These are phyloP conservation scores for Erysimum pusillum DNA, from an alignment of 441 rosid species.

Conservation along the genomic window DNA sequence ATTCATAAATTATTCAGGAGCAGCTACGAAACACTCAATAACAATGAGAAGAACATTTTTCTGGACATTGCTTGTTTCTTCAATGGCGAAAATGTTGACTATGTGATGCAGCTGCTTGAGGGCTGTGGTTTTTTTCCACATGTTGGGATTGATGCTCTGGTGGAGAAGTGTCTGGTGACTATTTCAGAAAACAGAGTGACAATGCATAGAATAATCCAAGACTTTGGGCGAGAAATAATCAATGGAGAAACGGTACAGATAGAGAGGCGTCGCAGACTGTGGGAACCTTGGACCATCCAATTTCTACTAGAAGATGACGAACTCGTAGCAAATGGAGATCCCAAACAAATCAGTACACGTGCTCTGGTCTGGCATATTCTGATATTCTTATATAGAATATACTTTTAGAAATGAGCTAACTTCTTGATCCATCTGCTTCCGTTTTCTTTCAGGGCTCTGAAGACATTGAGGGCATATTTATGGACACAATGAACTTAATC, in stretches of 20 bases:
- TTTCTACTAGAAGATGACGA: slow-evolving; percentile 6
- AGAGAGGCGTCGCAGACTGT: not conserved
- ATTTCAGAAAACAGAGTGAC: slow-evolving; percentile 18
- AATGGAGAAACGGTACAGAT: not conserved
- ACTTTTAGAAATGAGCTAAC: not conserved
- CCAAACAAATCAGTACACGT: not conserved
- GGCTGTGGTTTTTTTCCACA: slow-evolving; percentile 32
- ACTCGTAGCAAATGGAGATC: not conserved
- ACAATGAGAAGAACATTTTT: slow-evolving; percentile 44
- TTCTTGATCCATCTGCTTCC: not conserved
- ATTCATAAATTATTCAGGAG: slow-evolving; percentile 2
- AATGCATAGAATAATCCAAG: slow-evolving; percentile 24
- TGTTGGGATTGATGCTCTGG: slow-evolving; percentile 34
- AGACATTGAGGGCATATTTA: slow-evolving; percentile 31
- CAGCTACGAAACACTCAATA: slow-evolving; percentile 32
- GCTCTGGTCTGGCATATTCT: not conserved
- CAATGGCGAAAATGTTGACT: slow-evolving; percentile 35
- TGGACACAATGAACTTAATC: slow-evolving; percentile 16
- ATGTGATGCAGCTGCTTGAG: slow-evolving; percentile 25
- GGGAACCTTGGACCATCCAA: slow-evolving; percentile 21
- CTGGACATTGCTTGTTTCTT: slow-evolving; percentile 53
- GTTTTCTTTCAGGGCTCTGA: slow-evolving; percentile 26
- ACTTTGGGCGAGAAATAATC: not conserved
- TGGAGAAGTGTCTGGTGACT: slow-evolving; percentile 20
- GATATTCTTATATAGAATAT: not conserved